Evolutionary conservation across 768 basidiomycete species (phyloP), one percentile per base, ranked within the genome.

Genomic region (button mushroom (Agaricus bisporus)): DNA sequence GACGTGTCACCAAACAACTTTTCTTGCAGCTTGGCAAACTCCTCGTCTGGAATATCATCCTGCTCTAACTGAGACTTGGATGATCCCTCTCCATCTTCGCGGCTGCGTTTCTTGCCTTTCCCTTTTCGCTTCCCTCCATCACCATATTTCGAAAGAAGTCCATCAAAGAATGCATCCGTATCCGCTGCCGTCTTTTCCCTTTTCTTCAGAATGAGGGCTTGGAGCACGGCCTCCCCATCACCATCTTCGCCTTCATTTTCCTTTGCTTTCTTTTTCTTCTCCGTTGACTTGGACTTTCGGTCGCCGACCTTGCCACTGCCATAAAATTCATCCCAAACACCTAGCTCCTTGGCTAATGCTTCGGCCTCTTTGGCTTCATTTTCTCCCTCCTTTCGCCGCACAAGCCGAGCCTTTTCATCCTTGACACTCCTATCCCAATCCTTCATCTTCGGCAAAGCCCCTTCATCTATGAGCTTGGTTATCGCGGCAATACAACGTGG

Each of bases 321-420:
- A 63, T 89, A 92, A 61, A 93, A 93, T 60, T 93, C 91, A 52
- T 97, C 93, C 91, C 92, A 95, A 9, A 97, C 88, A 2, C 93
- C 94, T 14, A 98, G 69, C 58, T 91, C 90, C 59, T 83, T 90
- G 5, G 94, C 94, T 39, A 86, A 70, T 17, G 79, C 74, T 67
- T 91, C 94, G 3, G 94, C 94, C 61, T 95, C 91, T 51, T 72
- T 71, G 1, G 90, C 91, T 66, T 95, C 93, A 65, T 85, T 86
- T 57, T 83, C 75, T 1, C 83, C 80, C 61, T 81, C 79, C 67
- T 88, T 91, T 72, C 77, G 79, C 41, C 94, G 78, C 17, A 83
- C 79, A 58, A 86, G 77, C 59, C 77, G 82, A 4, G 84, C 84
- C 68, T 90, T 91, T 68, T 88, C 82, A 64, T 98, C 93, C 64